A percentile compares a stretch with the other conserved stretches of the same genome.
Conservation (phyloP, 352 stramenopile species). For the Globisporangium rhizosaccharum region DNA sequence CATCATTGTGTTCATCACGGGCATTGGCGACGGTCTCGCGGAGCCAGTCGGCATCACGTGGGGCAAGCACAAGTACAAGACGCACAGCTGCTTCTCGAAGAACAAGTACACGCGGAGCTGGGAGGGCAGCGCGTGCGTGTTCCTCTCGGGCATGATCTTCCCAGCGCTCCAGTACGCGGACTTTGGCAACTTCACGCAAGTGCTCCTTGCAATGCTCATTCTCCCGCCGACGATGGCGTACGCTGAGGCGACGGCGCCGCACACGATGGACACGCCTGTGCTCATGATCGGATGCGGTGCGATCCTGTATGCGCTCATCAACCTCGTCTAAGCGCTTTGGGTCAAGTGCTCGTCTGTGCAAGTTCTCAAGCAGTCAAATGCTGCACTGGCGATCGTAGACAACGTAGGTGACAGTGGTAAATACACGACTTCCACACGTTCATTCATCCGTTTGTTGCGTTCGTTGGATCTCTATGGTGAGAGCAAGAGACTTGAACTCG, state of each 20-base stretch:
- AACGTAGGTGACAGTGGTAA: neutral
- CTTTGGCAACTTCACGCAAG: conserved; percentile 76
- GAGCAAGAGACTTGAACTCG: no score
- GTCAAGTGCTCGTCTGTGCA: neutral
- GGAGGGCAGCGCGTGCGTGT: conserved; percentile 77
- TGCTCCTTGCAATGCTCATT: conserved; percentile 72
- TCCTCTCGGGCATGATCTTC: conserved; percentile 69
- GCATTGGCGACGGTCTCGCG: conserved; percentile 69
- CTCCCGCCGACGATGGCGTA: conserved; percentile 79
- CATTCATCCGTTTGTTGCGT: neutral
- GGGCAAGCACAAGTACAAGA: conserved; percentile 86
- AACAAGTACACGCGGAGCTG: conserved; percentile 84
- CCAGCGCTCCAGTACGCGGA: conserved; percentile 53
- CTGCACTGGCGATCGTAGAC: neutral
- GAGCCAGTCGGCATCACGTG: conserved; percentile 77
- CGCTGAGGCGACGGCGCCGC: conserved; percentile 71
- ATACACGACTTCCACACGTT: neutral
- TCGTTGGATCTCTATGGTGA: no score
- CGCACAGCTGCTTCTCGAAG: conserved; percentile 71
- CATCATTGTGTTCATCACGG: conserved; percentile 80
- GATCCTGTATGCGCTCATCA: conserved; percentile 67
- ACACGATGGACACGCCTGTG: conserved; percentile 84
- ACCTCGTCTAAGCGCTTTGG: conserved; percentile 9
- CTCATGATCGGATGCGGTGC: conserved; percentile 74
- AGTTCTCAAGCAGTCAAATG: neutral